Evolutionary conservation across 1,284 basidiomycete genomes (phyloP).

Genomic region (Tilletia walkeri): DNA sequence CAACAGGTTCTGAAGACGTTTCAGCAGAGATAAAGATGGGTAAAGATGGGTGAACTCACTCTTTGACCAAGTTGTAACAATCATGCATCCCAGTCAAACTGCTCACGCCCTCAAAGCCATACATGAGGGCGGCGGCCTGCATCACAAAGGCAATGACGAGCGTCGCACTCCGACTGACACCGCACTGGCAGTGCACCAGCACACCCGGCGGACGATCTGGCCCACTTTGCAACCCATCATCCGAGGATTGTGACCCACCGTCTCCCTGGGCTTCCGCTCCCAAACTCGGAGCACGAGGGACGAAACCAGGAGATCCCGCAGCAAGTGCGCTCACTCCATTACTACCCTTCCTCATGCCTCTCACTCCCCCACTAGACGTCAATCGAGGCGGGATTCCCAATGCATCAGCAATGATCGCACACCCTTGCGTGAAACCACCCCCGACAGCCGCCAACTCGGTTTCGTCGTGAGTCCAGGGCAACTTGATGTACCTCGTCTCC

Average conservation of each 20-base stretch:
- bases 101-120: constrained; percentile 46
- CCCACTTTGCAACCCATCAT: neutral
- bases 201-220: constrained; percentile 23
- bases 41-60: constrained; percentile 19
- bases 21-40: too few species aligned
- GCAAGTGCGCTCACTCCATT: neutral
- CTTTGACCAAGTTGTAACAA: constrained; percentile 76
- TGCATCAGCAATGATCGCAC: constrained; percentile 44
- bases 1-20: too few species aligned
- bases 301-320: neutral
- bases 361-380: constrained; percentile 57
- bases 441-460: constrained; percentile 37
- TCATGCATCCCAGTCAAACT: constrained; percentile 73
- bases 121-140: constrained; percentile 77
- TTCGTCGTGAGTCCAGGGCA: constrained; percentile 79
- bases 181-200: constrained; percentile 69
- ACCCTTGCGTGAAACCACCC: constrained; percentile 44
- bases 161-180: constrained; percentile 89
- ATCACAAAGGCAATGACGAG: constrained; percentile 90
- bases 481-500: constrained; percentile 71
- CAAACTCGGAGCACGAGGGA: constrained; percentile 9
- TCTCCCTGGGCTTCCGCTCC: too few species aligned
- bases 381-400: constrained; percentile 62
- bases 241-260: too few species aligned
- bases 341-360: constrained; percentile 12